Evolutionary conservation across 2,329 filamentous ascomycete species (phyloP).

Genomic region (Biscogniauxia marginata): DNA sequence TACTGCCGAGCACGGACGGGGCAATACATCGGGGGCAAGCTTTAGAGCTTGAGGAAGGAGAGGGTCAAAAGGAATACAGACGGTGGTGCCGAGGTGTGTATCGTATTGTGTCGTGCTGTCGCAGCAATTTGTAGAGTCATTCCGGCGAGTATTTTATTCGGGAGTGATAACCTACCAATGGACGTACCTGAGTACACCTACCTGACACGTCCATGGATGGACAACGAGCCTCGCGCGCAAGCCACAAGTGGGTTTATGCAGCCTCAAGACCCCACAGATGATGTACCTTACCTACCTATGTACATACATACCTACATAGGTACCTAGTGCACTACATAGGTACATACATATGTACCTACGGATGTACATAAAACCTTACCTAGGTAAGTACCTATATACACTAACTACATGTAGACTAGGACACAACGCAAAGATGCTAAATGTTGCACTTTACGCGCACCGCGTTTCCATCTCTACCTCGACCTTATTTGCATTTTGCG

Average conservation of each 20-base stretch:
- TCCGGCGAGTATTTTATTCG: background rate
- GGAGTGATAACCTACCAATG: too few relatives aligned
- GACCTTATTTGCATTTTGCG: background rate
- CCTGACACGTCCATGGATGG: conserved; percentile 1
- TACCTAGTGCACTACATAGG: background rate
- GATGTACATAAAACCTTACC: background rate
- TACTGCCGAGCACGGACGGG: background rate
- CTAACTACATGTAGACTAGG: too few relatives aligned
- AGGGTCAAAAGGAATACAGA: background rate
- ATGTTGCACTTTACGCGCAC: conserved; percentile 30
- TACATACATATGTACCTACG: conserved; percentile 1
- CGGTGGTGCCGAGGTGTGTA: background rate
- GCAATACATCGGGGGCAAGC: conserved; percentile 19
- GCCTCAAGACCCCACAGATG: background rate
- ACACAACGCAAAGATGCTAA: background rate
- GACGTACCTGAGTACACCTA: background rate
- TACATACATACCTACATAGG: background rate
- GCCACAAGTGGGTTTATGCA: background rate
- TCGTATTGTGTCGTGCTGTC: background rate
- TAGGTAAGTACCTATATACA: conserved; percentile 2
- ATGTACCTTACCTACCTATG: background rate
- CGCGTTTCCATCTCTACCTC: conserved; percentile 18
- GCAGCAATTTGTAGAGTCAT: background rate
- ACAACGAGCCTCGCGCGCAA: conserved; percentile 5
- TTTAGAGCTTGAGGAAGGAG: conserved; percentile 3